Evolutionary conservation across 257 asterid genomes (phyloP), one percentile per base, ranked within the genome.

Genomic region (Paulownia fortunei): DNA sequence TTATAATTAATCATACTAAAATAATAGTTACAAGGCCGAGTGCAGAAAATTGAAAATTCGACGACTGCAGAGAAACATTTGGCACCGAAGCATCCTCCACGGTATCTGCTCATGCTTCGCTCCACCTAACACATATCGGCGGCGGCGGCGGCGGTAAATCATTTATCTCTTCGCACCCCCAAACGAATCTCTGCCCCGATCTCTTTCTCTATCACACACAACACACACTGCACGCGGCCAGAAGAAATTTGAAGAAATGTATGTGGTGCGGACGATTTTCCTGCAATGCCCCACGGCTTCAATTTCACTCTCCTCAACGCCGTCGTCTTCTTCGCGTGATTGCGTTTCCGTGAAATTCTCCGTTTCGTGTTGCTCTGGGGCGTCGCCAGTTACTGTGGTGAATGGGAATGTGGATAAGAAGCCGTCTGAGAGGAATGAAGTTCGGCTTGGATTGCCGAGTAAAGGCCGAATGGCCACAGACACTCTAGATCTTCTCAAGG

Each of bases 381-480:
- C 87, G 67, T 60, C 88, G 3, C 85, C 90, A 42, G 66, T 68
- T 6, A 76, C 89, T 1, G 75, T 79, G 26, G 86, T 80, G 9
- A 84, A 85, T n/a, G 92, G 87, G 24, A 92, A 89, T 70, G 94
- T 70, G 56, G 89, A 84, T 0, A 76, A 39, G 37, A 78, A 18
- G 39, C 18, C 81, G 12, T 51, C 56, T 2, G 86, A 87, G 23
- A 82, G 97, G 62, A 73, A 42, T 46, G 92, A 84, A 66, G 84
- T 92, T 76, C 93, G 97, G 5, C 86, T 92, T 24, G 97, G 97
- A 24, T 82, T 92, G 88, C 97, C 97, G 23, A 92, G 97, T 75
- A 92, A 92, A 86, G 97, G 97, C 36, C 86, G 97, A 65, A 89
- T 92, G 97, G 97, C 97, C 1, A 15, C 87, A 3, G 97, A 92